A percentile compares a stretch with the other conserved stretches of the same genome.
phyloP scores from a whole-genome alignment of 2,329 filamentous ascomycete genomes.

The Hymenoscyphus salicellus region DNA sequence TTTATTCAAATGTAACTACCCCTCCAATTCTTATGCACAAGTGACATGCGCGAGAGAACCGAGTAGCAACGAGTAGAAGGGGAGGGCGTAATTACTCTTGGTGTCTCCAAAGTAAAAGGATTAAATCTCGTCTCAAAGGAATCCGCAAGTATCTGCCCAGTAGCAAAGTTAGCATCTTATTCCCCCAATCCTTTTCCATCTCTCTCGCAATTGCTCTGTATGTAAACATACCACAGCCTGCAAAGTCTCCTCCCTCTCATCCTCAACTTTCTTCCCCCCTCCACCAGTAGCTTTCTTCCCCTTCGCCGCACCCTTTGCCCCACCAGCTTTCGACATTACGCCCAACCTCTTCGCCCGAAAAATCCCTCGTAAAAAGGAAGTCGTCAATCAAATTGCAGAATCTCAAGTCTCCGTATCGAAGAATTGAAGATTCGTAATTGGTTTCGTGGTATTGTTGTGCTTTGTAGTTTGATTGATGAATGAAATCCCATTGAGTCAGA shows the following conservation, averaged over 20 bases:
- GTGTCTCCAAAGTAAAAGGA: slow-evolving; percentile 84
- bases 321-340: slow-evolving; percentile 1
- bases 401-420: too few relatives aligned
- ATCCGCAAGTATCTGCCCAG: slow-evolving; percentile 75
- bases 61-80: neutral
- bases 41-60: neutral
- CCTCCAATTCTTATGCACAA: neutral
- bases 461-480: too few relatives aligned
- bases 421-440: too few relatives aligned
- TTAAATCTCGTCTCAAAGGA: slow-evolving; percentile 90
- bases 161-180: slow-evolving; percentile 18
- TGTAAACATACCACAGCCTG: slow-evolving; percentile 36
- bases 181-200: neutral
- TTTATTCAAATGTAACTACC: neutral
- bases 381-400: too few relatives aligned
- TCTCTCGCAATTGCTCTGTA: neutral
- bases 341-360: too few relatives aligned
- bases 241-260: slow-evolving; percentile 37
- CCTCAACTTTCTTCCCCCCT: slow-evolving; percentile 34
- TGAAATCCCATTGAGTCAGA: too few relatives aligned
- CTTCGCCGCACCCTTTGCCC: slow-evolving; percentile 11
- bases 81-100: slow-evolving; percentile 62
- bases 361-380: too few relatives aligned
- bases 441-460: too few relatives aligned
- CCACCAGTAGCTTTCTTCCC: slow-evolving; percentile 24